Evolutionary conservation across 2,329 filamentous ascomycete genomes (phyloP).

Genomic region (Elsinoe necatrix): DNA sequence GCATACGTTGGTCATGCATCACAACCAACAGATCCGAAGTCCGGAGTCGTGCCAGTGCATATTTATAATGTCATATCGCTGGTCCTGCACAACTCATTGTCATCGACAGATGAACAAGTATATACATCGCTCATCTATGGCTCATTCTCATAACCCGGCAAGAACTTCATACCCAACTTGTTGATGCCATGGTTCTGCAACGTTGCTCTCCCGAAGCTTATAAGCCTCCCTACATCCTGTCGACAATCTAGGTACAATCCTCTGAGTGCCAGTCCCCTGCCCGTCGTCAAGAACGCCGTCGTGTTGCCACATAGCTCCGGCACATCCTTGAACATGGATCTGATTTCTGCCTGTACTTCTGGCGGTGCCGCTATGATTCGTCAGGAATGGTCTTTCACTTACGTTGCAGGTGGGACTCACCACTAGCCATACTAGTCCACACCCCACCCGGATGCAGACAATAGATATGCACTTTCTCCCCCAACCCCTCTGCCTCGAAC

Average conservation of each 20-base stretch:
- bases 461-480: slow-evolving; percentile 2
- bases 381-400: not conserved
- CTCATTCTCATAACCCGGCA: slow-evolving; percentile 12
- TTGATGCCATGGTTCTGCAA: slow-evolving; percentile 6
- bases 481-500: slow-evolving; percentile 9
- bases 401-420: not conserved
- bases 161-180: not conserved
- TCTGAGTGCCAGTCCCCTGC: not conserved
- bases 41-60: too few species aligned
- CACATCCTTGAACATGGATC: slow-evolving; percentile 12
- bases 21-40: not conserved
- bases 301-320: slow-evolving; percentile 9
- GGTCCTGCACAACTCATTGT: too few species aligned
- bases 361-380: not conserved
- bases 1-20: too few species aligned
- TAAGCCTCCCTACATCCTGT: slow-evolving; percentile 5
- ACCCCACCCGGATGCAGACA: slow-evolving; percentile 3
- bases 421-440: not conserved
- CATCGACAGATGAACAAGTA: too few species aligned
- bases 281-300: not conserved
- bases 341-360: not conserved
- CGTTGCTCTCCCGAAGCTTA: slow-evolving; percentile 1
- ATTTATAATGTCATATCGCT: too few species aligned
- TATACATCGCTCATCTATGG: not conserved
- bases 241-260: slow-evolving; percentile 9